Evolutionary conservation across 2,329 filamentous ascomycete genomes (phyloP), one percentile per base, ranked within the genome.

Genomic region (Ambrosiella beaveri): DNA sequence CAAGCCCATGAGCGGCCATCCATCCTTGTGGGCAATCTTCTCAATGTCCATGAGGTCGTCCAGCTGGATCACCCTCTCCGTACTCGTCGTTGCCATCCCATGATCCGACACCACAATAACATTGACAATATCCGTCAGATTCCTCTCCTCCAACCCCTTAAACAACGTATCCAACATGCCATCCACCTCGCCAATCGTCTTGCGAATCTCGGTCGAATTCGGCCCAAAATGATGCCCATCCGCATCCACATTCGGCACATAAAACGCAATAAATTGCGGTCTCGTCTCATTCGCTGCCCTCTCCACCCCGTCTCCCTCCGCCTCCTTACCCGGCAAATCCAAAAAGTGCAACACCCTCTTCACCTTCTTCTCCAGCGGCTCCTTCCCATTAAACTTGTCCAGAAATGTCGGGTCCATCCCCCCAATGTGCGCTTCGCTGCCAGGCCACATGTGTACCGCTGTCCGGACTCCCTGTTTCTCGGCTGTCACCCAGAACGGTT

Each of bases 401-500:
- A 97, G 69, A 65, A 88, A 88, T 8, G 81, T 83, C 1, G 90
- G 88, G 62, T 90, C 82, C 15, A 83, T 74, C n/a, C 77, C 74
- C 11, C 81, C 75, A 61, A 95, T 85, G 67, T 88, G 84, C 5
- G 90, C 90, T 71, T 98, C 93, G 49, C 87, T 94, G 1, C 93
- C 93, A 1, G 93, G 93, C 93, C 93, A 98, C 93, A 98, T 98
- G 68, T 98, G 93, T 35, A 98, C 82, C 0, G 88, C 93, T 37
- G 84, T 82, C 59, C 80, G 79, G 38, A 94, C 75, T 5, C 85
- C 85, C 64, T 88, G 85, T 59, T 79, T 80, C 72, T 97, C 93
- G 4, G 91, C 91, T 1, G 91, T 94, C 35, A 85, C 84, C 93
- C 93, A 98, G 37, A 98, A 75, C 0, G 93, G 93, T 68, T 97